These are phyloP conservation scores for Bisporella sp. DNA, from an alignment of 2,329 filamentous ascomycete species.

Conservation along the genomic window DNA sequence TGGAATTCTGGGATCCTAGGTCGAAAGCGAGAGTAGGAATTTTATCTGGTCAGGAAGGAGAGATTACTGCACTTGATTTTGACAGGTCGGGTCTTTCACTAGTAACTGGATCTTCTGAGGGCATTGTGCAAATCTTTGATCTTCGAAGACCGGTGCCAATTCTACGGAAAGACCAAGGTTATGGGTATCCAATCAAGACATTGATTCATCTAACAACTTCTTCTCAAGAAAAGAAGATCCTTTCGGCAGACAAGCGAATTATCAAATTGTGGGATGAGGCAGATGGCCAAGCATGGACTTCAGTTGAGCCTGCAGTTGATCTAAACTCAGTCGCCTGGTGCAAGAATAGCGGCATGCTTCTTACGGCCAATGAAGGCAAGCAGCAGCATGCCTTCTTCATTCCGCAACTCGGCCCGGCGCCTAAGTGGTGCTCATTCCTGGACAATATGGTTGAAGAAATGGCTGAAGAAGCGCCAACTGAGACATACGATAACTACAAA, in stretches of 20 bases:
- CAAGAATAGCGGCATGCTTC: slow-evolving; percentile 85
- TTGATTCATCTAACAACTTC: slow-evolving; percentile 65
- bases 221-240: slow-evolving; percentile 75
- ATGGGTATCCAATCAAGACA: slow-evolving; percentile 86
- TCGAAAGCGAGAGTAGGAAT: slow-evolving; percentile 76
- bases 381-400: slow-evolving; percentile 95
- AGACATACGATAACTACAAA: slow-evolving; percentile 98
- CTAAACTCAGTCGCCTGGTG: slow-evolving; percentile 93
- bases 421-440: slow-evolving; percentile 92
- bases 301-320: slow-evolving; percentile 89
- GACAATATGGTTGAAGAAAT: slow-evolving; percentile 99
- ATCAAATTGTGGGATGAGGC: slow-evolving; percentile 93
- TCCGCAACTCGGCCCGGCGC: slow-evolving; percentile 85
- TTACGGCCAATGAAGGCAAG: slow-evolving; percentile 94
- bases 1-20: slow-evolving; percentile 93
- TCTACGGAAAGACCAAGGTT: slow-evolving; percentile 90
- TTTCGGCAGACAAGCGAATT: slow-evolving; percentile 89
- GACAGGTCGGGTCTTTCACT: slow-evolving; percentile 76
- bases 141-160: slow-evolving; percentile 80
- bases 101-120: slow-evolving; percentile 79
- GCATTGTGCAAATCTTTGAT: slow-evolving; percentile 87
- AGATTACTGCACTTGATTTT: slow-evolving; percentile 85
- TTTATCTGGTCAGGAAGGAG: slow-evolving; percentile 59
- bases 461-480: slow-evolving; percentile 72
- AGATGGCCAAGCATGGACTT: slow-evolving; percentile 85